Evolutionary conservation across 495 filamentous ascomycete genomes (phyloP).

Genomic region (Talaromyces nanjingensis): DNA sequence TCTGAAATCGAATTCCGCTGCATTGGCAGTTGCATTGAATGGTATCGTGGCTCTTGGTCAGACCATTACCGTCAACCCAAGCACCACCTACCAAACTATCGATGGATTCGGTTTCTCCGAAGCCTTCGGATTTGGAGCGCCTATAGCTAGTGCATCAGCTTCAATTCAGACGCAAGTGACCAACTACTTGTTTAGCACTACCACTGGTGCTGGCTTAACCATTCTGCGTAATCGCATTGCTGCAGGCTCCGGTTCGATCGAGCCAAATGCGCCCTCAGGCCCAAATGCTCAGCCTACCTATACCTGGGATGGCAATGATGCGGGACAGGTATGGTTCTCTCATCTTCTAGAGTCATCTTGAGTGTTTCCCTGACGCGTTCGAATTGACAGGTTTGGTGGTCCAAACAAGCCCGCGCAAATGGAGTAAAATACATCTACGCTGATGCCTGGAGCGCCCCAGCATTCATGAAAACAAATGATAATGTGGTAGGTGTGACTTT

Average conservation of each 20-base stretch:
- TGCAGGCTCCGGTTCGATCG: conserved; percentile 33
- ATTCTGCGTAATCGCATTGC: conserved; percentile 50
- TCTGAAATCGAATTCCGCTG: background rate
- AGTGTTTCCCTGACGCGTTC: background rate
- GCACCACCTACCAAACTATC: conserved; percentile 27
- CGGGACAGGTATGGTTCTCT: conserved; percentile 40
- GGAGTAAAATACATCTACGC: conserved; percentile 44
- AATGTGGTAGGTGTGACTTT: conserved; percentile 12
- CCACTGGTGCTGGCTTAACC: conserved; percentile 41
- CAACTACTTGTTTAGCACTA: conserved; percentile 41
- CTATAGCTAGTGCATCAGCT: conserved; percentile 12
- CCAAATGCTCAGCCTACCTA: conserved; percentile 32
- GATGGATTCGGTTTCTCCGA: conserved; percentile 45
- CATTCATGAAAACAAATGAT: conserved; percentile 51
- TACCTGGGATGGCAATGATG: conserved; percentile 39
- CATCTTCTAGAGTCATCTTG: background rate
- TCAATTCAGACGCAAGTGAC: conserved; percentile 33
- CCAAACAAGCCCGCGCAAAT: conserved; percentile 36
- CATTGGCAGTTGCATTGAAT: background rate
- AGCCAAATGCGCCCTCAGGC: conserved; percentile 30
- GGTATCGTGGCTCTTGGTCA: background rate
- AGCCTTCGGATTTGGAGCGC: conserved; percentile 38
- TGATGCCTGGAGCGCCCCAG: conserved; percentile 50
- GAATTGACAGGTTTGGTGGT: conserved; percentile 9
- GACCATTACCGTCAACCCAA: conserved; percentile 27